Base-by-base conservation (phyloP, 2,329 filamentous ascomycete genomes). In the Penicillium capsulatum region DNA sequence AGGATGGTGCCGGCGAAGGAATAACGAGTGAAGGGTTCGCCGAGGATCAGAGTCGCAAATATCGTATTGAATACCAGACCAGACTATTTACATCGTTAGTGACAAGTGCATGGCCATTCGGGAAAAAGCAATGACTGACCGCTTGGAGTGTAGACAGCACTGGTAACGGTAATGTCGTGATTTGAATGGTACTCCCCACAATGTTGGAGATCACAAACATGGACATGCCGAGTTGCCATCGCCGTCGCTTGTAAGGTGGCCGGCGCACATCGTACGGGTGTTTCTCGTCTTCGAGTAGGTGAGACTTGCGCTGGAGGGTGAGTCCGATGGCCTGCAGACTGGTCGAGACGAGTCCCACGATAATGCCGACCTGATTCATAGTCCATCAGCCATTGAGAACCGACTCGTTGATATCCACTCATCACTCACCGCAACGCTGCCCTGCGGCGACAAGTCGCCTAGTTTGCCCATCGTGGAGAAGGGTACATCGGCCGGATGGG, bases 51-150 rank as follows among this genome's bases (percentile, higher is more conserved):
- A 31, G 89, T 94, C 46, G 92, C 92, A 74, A 94, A 95, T 65
- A 97, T 88, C 41, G 91, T 95, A 72, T 98, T 98, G 75, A 98
- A 98, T 47, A 98, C 92, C 39, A 98, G 76, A 31, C 92, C 92
- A 3, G 91, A 94, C 62, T 77, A 53, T 42, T n/a, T n/a, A n/a
- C n/a, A n/a, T n/a, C n/a, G n/a, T n/a, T n/a, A n/a, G n/a, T n/a
- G n/a, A n/a, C n/a, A n/a, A n/a, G n/a, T n/a, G n/a, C n/a, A n/a
- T n/a, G n/a, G n/a, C n/a, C n/a, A n/a, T n/a, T 29, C 22, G 16
- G 36, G 30, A 22, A 31, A 27, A 34, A 17, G 30, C 10, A 22
- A 38, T 34, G 24, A 62, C 70, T 54, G 65, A 76, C 73, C 13
- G 91, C 91, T 70, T 98, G 92, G 26, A 98, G 73, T 1, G 92